phyloP scores from a whole-genome alignment of 2,329 filamentous ascomycete genomes.

The Colletotrichum euphorbiae region DNA sequence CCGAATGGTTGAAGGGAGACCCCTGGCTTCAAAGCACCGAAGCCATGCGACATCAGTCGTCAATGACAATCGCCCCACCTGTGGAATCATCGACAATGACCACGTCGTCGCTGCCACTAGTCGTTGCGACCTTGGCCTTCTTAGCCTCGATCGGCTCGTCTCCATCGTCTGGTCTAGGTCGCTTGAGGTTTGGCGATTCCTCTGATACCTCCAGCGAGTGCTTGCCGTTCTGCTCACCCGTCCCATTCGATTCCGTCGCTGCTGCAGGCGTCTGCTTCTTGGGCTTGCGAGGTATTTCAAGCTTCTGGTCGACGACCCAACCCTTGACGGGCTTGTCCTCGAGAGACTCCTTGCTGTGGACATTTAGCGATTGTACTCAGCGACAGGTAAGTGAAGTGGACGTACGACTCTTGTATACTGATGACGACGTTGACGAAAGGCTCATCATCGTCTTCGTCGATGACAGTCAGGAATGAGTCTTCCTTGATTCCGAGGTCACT shows the following conservation, averaged over 20 bases:
- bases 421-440: constrained; percentile 85
- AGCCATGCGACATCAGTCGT: constrained; percentile 58
- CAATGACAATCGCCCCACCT: constrained; percentile 75
- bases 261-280: constrained; percentile 52
- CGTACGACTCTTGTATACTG: constrained; percentile 72
- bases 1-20: neutral
- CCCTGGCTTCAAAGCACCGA: constrained; percentile 14
- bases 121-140: constrained; percentile 58
- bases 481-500: constrained; percentile 79
- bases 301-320: constrained; percentile 54
- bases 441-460: constrained; percentile 82
- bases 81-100: constrained; percentile 50
- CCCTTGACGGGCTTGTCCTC: constrained; percentile 68
- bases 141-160: constrained; percentile 55
- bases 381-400: constrained; percentile 23
- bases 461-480: constrained; percentile 83
- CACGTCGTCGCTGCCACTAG: constrained; percentile 55
- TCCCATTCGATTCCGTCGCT: constrained; percentile 52
- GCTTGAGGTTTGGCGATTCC: constrained; percentile 56
- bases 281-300: constrained; percentile 65
- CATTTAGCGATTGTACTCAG: constrained; percentile 44
- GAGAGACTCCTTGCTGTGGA: constrained; percentile 52
- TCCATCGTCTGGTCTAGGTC: constrained; percentile 56
- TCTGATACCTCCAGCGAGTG: constrained; percentile 50
- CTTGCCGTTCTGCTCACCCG: constrained; percentile 56